phyloP scores from a whole-genome alignment of 2,329 filamentous ascomycete species.

The Hymenotorrendiella dingleyae region DNA sequence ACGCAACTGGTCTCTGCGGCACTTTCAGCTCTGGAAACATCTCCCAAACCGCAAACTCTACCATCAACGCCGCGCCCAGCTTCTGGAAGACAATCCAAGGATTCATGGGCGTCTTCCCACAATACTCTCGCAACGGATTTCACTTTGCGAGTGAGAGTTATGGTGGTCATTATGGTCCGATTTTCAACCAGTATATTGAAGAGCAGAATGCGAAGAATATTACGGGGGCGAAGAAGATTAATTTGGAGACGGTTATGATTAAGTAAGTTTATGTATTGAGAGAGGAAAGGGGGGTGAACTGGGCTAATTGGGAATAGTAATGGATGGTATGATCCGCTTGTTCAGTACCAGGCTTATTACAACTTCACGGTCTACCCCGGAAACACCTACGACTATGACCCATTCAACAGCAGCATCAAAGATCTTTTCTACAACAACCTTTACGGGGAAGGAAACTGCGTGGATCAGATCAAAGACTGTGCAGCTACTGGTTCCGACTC shows the following conservation, averaged over 20 bases:
- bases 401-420: constrained; percentile 44
- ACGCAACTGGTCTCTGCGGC: constrained; percentile 42
- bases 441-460: constrained; percentile 55
- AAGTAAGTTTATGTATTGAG: constrained; percentile 30
- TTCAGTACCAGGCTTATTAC: constrained; percentile 52
- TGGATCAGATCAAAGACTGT: constrained; percentile 51
- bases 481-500: constrained; percentile 43
- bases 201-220: constrained; percentile 54
- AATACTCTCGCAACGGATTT: constrained; percentile 43
- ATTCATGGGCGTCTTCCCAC: constrained; percentile 56
- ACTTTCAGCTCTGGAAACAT: constrained; percentile 49
- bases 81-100: constrained; percentile 58
- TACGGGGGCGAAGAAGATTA: constrained; percentile 39
- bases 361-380: constrained; percentile 50
- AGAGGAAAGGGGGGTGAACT: too few species aligned
- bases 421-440: constrained; percentile 51
- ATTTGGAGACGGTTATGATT: constrained; percentile 45
- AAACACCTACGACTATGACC: constrained; percentile 50
- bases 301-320: constrained; percentile 31
- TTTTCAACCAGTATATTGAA: constrained; percentile 53
- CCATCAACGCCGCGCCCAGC: constrained; percentile 46
- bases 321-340: constrained; percentile 51
- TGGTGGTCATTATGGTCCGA: constrained; percentile 52
- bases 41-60: constrained; percentile 46
- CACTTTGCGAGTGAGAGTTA: constrained; percentile 52